Evolutionary conservation across 1,284 basidiomycete genomes (phyloP), one percentile per base, ranked within the genome.

Genomic region (Malassezia nana): DNA sequence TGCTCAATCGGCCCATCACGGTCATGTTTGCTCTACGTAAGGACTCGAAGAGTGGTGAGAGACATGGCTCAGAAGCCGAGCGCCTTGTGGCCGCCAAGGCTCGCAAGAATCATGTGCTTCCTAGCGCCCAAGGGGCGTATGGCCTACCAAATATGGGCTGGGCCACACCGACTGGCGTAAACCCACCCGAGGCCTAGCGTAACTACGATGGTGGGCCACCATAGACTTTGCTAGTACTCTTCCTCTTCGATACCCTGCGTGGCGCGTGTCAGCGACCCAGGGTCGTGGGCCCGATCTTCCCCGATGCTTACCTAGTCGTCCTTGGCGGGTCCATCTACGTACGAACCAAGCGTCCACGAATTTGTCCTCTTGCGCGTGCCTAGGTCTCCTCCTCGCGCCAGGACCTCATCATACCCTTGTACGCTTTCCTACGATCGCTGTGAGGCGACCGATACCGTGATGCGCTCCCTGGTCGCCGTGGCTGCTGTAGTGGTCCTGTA

Each of bases 11-110:
- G 76, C 86, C 90, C 55, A 87, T 96, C 72, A 84, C 84, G 15
- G 90, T 95, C 13, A 89, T 92, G 75, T 96, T 94, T 74, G 92
- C 92, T 4, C 92, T 95, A 81, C 96, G 96, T 76, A 96, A 96
- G 78, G 94, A 98, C 67, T 89, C 88, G 51, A 95, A 96, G 75
- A 90, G 91, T n/a, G 69, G 69, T n/a, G 92, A 98, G 75, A 82
- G 91, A 15, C 94, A 98, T 69, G 94, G 92, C 31, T 94, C 91
- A 4, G 80, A 86, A 18, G 91, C 94, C 2, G 92, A 98, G 77
- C 84, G 92, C 57, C 81, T 96, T 41, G 82, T 98, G 61, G 90
- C 92, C 1, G 84, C 88, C 1, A 90, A 96, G 76, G 92, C 94
- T 33, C 82, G 89, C 65, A 92, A 92, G 76, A 90, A 92, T 76